These are phyloP conservation scores for Sanghuangporus baumii DNA, from an alignment of 1,284 basidiomycete genomes.

Conservation along the genomic window DNA sequence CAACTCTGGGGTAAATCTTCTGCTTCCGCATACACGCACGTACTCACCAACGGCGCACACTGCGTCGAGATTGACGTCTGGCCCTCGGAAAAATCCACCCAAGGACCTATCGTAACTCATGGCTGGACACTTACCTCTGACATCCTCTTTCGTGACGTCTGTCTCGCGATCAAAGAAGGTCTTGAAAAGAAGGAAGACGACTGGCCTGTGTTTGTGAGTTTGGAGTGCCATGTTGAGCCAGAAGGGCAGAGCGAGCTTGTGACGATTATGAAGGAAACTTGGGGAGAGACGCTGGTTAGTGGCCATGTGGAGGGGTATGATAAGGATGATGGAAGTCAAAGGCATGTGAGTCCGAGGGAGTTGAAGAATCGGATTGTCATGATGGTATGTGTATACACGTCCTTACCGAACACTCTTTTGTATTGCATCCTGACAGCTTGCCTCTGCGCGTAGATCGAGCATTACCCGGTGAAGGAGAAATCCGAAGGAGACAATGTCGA, in stretches of 20 bases:
- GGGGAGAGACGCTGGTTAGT: constrained; percentile 50
- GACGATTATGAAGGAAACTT: constrained; percentile 46
- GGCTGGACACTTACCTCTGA: constrained; percentile 49
- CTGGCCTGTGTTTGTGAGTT: constrained; percentile 57
- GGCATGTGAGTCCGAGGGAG: constrained; percentile 38
- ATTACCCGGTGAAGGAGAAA: constrained; percentile 30
- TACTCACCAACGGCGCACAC: constrained; percentile 45
- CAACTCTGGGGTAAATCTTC: constrained; percentile 56
- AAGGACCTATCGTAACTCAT: constrained; percentile 56
- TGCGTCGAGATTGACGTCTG: constrained; percentile 72
- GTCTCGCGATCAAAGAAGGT: constrained; percentile 43
- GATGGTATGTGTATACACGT: constrained; percentile 38
- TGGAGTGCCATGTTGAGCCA: constrained; percentile 57
- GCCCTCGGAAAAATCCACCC: constrained; percentile 35
- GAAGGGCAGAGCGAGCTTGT: constrained; percentile 49
- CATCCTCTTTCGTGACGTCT: constrained; percentile 45
- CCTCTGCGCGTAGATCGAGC: constrained; percentile 41
- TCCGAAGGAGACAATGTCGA: neutral
- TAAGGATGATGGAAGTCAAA: constrained; percentile 32
- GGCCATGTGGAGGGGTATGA: constrained; percentile 17
- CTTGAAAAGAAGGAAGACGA: constrained; percentile 30
- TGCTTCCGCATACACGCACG: constrained; percentile 49
- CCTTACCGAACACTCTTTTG: neutral
- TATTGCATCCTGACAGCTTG: neutral
- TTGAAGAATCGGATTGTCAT: constrained; percentile 50